phyloP scores from a whole-genome alignment of 78 protist genomes.

The Dictyostelium purpureum region DNA sequence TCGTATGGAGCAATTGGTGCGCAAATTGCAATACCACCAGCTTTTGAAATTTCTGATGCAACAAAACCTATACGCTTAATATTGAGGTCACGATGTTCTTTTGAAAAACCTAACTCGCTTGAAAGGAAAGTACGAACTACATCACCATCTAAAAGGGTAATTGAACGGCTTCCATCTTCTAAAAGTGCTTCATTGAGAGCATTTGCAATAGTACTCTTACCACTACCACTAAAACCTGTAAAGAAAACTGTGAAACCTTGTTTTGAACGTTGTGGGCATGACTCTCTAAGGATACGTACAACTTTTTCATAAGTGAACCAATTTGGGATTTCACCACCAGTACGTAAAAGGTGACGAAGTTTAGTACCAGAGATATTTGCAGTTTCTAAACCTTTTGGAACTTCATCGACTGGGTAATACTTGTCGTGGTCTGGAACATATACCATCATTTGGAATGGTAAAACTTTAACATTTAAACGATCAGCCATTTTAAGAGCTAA shows the following conservation, averaged over 20 bases:
- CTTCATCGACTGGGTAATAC: constrained; percentile 83
- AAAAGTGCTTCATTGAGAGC: constrained; percentile 59
- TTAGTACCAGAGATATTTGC: constrained; percentile 87
- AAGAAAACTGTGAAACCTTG: constrained; percentile 80
- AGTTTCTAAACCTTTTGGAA: constrained; percentile 89
- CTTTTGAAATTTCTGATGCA: constrained; percentile 57
- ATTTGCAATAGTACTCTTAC: constrained; percentile 80
- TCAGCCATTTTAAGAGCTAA: constrained; percentile 73
- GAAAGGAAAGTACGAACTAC: constrained; percentile 70
- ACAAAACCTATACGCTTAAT: constrained; percentile 79
- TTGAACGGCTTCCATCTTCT: constrained; percentile 38
- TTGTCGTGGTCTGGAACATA: constrained; percentile 76
- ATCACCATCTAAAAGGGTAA: constrained; percentile 73
- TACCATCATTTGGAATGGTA: constrained; percentile 93
- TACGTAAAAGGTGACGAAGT: constrained; percentile 78
- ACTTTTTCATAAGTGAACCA: constrained; percentile 97
- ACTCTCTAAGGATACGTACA: constrained; percentile 87
- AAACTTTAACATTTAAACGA: constrained; percentile 88
- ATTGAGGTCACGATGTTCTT: constrained; percentile 74
- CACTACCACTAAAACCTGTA: constrained; percentile 80
- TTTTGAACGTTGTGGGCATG: constrained; percentile 70
- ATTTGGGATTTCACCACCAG: constrained; percentile 95
- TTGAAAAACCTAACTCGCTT: constrained; percentile 59
- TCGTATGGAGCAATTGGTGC: constrained; percentile 85
- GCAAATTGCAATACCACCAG: constrained; percentile 80